Percentiles rank a stretch among this genome's conserved stretches.
Conservation (phyloP, 164 flowering plant genomes). For the Platanus orientalis region DNA sequence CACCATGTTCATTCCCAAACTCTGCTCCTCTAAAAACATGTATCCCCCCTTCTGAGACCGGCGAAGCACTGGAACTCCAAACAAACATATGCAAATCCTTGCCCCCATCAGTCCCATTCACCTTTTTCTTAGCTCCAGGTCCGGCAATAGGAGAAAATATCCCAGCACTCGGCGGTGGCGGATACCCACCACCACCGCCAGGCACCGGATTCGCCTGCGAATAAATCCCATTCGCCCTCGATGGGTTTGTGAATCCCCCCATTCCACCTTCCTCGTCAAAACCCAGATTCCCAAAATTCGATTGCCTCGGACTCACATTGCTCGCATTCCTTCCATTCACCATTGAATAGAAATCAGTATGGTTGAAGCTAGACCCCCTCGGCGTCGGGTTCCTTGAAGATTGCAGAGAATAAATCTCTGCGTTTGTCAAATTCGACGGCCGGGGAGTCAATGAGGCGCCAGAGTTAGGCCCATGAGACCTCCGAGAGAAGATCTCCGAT, state of each 20-base stretch:
- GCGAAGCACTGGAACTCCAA: conserved; percentile 93
- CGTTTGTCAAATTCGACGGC: conserved; percentile 78
- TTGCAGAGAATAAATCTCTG: no score
- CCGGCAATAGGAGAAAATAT: conserved; percentile 57
- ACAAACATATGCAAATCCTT: conserved; percentile 95
- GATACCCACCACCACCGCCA: conserved; percentile 30
- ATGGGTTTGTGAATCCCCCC: conserved; percentile 2
- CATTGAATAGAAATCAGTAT: conserved; percentile 70
- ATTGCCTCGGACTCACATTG: conserved; percentile 57
- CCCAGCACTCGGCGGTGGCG: conserved; percentile 51
- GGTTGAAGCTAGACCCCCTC: conserved; percentile 83
- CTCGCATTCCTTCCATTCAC: conserved; percentile 44
- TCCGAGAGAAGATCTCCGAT: no score
- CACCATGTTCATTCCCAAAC: conserved; percentile 32
- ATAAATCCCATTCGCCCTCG: conserved; percentile 13
- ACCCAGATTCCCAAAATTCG: conserved; percentile 54
- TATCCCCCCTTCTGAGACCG: conserved; percentile 80
- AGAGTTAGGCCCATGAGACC: conserved; percentile 49
- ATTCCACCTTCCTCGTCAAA: conserved; percentile 52
- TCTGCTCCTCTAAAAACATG: conserved; percentile 64
- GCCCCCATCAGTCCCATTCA: conserved; percentile 41
- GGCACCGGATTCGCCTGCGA: conserved; percentile 36
- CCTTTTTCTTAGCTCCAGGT: conserved; percentile 39
- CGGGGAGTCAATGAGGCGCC: conserved; percentile 61
- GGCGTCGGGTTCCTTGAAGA: conserved; percentile 81